phyloP scores from a whole-genome alignment of 148 eudicot species.

The Oxyria digyna region DNA sequence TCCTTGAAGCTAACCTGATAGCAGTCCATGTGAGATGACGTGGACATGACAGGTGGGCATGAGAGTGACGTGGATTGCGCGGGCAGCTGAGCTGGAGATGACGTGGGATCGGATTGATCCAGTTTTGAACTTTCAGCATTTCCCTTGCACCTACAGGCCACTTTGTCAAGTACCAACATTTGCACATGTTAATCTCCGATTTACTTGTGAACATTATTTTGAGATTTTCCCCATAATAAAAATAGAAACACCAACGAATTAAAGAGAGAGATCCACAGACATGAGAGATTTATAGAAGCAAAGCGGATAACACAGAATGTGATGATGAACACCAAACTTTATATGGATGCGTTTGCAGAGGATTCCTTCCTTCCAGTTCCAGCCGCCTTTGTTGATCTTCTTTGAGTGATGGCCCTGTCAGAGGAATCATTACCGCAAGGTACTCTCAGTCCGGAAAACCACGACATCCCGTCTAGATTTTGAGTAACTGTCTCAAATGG shows the following conservation, averaged over 20 bases:
- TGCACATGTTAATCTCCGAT: too few relatives aligned
- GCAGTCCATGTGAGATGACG: background rate
- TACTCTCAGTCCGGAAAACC: too few relatives aligned
- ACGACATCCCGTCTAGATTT: too few relatives aligned
- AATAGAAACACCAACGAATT: too few relatives aligned
- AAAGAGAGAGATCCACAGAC: too few relatives aligned
- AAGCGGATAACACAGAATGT: background rate
- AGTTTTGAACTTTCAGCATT: background rate
- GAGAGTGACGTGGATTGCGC: background rate
- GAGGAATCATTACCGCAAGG: too few relatives aligned
- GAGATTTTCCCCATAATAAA: too few relatives aligned
- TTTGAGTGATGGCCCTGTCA: background rate
- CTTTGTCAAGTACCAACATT: too few relatives aligned
- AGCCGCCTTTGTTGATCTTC: background rate
- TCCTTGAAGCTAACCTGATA: background rate
- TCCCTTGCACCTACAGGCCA: background rate
- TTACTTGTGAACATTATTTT: too few relatives aligned
- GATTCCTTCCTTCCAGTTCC: background rate
- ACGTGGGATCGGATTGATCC: background rate
- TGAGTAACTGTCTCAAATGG: too few relatives aligned
- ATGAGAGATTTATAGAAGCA: background rate
- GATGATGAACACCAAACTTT: background rate
- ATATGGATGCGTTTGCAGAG: background rate
- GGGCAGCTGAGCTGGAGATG: background rate
- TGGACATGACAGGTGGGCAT: background rate